Evolutionary conservation across 306 rosid species (phyloP), one percentile per base, ranked within the genome.

Genomic region (Medicago ruthenica): DNA sequence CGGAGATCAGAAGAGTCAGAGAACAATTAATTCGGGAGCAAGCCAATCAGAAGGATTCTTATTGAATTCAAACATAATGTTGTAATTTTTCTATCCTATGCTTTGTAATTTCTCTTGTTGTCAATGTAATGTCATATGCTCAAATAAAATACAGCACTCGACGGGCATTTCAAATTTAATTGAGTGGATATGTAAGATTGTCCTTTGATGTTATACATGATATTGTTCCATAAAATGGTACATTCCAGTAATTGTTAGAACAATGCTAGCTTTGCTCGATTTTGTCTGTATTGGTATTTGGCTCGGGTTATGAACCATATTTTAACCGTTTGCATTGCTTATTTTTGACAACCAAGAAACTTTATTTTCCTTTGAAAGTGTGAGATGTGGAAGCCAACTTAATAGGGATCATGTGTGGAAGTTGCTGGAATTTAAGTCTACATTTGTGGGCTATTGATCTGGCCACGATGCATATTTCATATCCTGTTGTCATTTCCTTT

Each of bases 1-100:
- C 87, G 18, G 99, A 92, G 95, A 80, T 96, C 78, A 84, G 85
- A 83, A 90, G 92, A 67, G 96, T 89, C 44, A 87, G 98, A 65
- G 93, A 90, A 76, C 91, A 96, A 68, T 82, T 96, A 8, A 80
- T 92, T 74, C 82, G 24, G 72, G 79, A 85, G 78, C 96, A 86
- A 75, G 93, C 93, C 53, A 82, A 61, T 58, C 88, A 73, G 76
- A 87, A 66, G 71, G 89, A 92, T 58, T 69, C 90, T 55, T 85
- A 89, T 51, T 91, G 82, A 93, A 20, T 41, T n/a, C 8, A 31
- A 53, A 20, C 50, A 2, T 42, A 42, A 34, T 66, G 48, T 75
- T 76, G 83, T 85, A 34, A 58, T 64, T 65, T 22, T 76, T 69
- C 51, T 69, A 44, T 8, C 71, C 47, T 36, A 51, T 62, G 24